phyloP scores from a whole-genome alignment of 2,329 filamentous ascomycete species.

The Rugonectria rugulosa region DNA sequence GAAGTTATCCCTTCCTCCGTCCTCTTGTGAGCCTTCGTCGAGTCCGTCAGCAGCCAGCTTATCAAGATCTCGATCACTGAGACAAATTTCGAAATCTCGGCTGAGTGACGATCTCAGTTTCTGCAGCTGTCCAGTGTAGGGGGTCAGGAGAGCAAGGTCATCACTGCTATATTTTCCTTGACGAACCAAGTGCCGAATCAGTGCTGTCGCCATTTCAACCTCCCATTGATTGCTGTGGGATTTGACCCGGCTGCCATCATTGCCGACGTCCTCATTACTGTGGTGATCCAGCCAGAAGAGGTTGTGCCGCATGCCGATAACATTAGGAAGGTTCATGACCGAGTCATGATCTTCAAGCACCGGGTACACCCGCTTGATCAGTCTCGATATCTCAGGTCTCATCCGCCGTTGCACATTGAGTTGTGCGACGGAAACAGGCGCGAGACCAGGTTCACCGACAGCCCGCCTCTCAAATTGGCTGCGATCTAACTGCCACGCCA shows the following conservation, averaged over 20 bases:
- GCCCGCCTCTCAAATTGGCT: not conserved
- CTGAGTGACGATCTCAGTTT: slow-evolving; percentile 56
- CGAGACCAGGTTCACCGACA: not conserved
- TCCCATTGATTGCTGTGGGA: slow-evolving; percentile 67
- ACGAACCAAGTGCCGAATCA: slow-evolving; percentile 70
- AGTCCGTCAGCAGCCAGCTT: slow-evolving; percentile 51
- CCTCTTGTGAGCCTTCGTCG: slow-evolving; percentile 35
- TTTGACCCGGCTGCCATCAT: slow-evolving; percentile 46
- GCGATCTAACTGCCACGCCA: not conserved
- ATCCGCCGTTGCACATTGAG: slow-evolving; percentile 66
- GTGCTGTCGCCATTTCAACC: slow-evolving; percentile 65
- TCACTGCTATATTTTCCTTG: slow-evolving; percentile 66
- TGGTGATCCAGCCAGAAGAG: slow-evolving; percentile 71
- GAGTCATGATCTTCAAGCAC: slow-evolving; percentile 57
- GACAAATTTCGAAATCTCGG: slow-evolving; percentile 62
- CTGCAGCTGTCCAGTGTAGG: slow-evolving; percentile 66
- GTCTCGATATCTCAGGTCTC: slow-evolving; percentile 66
- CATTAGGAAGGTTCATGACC: slow-evolving; percentile 51
- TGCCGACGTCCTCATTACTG: slow-evolving; percentile 50
- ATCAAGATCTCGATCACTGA: slow-evolving; percentile 69
- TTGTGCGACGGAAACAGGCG: not conserved
- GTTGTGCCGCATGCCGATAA: slow-evolving; percentile 60
- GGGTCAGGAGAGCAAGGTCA: slow-evolving; percentile 76
- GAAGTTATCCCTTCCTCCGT: slow-evolving; percentile 38
- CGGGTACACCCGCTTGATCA: slow-evolving; percentile 68